phyloP scores from a whole-genome alignment of 2,329 filamentous ascomycete genomes.

The Anisogramma anomala region DNA sequence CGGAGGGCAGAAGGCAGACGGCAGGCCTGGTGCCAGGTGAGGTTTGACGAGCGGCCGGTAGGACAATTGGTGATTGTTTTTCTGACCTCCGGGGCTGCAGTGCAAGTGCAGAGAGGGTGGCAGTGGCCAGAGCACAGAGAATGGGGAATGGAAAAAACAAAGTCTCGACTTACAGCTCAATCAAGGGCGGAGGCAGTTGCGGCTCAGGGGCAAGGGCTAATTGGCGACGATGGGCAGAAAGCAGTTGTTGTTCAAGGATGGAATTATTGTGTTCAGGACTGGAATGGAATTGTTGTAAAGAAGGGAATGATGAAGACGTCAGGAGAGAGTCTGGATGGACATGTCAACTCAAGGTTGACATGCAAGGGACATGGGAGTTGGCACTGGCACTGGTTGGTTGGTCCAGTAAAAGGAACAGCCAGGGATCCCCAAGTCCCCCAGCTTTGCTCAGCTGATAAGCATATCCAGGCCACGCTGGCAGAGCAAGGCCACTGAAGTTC shows the following conservation, averaged over 20 bases:
- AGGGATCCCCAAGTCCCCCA: too few species aligned
- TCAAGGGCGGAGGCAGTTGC: background rate
- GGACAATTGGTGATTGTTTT: constrained; percentile 9
- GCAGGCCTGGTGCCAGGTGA: constrained; percentile 1
- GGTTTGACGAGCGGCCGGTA: constrained; percentile 11
- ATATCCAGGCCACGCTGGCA: too few species aligned
- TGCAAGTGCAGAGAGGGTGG: constrained; percentile 4
- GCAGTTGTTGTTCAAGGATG: constrained; percentile 10
- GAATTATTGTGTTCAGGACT: constrained; percentile 9
- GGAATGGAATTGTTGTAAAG: constrained; percentile 15
- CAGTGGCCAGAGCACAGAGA: background rate
- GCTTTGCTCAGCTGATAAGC: too few species aligned
- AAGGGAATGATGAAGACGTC: constrained; percentile 14
- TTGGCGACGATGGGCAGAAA: constrained; percentile 2
- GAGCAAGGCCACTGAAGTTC: too few species aligned
- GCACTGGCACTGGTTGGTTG: too few species aligned
- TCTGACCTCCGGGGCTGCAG: constrained; percentile 8
- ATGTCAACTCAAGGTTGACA: too few species aligned
- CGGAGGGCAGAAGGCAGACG: too few species aligned
- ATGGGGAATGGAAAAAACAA: constrained; percentile 1
- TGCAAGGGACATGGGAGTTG: too few species aligned
- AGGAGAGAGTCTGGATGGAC: background rate
- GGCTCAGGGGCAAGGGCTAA: background rate
- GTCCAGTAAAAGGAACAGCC: too few species aligned
- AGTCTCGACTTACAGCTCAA: constrained; percentile 17